phyloP scores from a whole-genome alignment of 495 filamentous ascomycete species.

The Aspergillus sclerotioniger region DNA sequence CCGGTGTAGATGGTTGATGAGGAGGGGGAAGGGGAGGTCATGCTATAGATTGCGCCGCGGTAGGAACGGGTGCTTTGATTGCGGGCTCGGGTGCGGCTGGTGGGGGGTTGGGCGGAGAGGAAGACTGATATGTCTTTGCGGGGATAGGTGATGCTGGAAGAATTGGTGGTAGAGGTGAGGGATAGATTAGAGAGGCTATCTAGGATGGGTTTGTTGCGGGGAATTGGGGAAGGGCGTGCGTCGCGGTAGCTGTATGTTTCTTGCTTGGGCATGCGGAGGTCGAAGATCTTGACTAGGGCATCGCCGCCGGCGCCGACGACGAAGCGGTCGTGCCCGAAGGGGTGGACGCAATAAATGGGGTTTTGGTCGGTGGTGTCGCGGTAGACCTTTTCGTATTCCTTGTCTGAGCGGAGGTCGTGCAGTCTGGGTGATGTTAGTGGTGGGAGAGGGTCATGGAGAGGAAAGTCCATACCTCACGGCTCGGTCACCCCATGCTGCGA shows the following conservation, averaged over 20 bases:
- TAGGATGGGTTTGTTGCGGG: constrained; percentile 2
- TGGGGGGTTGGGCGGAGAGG: constrained; percentile 30
- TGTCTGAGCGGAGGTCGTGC: constrained; percentile 63
- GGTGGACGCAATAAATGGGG: constrained; percentile 58
- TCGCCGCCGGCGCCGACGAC: constrained; percentile 56
- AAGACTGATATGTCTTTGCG: constrained; percentile 41
- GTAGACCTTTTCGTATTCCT: constrained; percentile 47
- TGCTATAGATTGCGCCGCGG: constrained; percentile 54
- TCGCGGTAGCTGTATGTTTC: constrained; percentile 38
- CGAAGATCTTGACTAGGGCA: constrained; percentile 62
- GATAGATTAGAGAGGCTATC: neutral
- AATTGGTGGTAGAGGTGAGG: constrained; percentile 1
- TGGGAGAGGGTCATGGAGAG: neutral
- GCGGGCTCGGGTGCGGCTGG: constrained; percentile 13
- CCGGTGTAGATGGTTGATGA: constrained; percentile 60
- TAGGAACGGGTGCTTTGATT: constrained; percentile 22
- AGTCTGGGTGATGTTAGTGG: constrained; percentile 39
- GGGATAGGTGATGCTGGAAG: constrained; percentile 13
- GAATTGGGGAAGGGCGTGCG: constrained; percentile 15
- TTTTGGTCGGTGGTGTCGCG: constrained; percentile 54
- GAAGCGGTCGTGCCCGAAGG: constrained; percentile 55
- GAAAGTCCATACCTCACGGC: constrained; percentile 43
- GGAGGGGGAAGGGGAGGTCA: constrained; percentile 54
- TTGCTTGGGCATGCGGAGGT: constrained; percentile 55
- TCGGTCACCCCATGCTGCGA: constrained; percentile 62